Evolutionary conservation across 148 eudicot genomes (phyloP), one percentile per base, ranked within the genome.

Genomic region (Polygonum maritimum): DNA sequence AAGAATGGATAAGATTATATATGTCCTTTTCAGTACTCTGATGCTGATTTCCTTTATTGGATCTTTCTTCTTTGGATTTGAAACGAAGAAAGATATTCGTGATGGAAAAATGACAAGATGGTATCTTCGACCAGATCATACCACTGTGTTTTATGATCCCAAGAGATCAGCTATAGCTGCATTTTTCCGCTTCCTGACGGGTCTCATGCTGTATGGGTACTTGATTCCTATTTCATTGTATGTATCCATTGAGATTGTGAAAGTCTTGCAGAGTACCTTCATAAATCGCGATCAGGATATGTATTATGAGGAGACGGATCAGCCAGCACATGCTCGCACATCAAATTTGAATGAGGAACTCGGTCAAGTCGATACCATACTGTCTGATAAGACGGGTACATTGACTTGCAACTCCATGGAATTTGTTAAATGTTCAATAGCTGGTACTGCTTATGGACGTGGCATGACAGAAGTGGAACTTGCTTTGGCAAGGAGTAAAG

Each of bases 371-470:
- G 79, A 83, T 79, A 85, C 85, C 54, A 85, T 85, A 83, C 77
- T 85, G 48, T 85, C 88, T 0, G 88, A 85, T 71, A 85, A 85
- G 79, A 85, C 88, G 5, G 88, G 88, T 57, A 85, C 88, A 69
- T 79, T 85, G 76, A 85, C 88, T n/a, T 82, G 88, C 79, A 85
- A 85, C 82, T 78, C 88, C 19, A 85, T 85, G 88, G 88, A 85
- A 69, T 85, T 85, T 81, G 77, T 80, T 73, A 85, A 85, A 77
- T 85, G 88, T 75, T 85, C 84, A 41, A 83, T 85, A 69, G 88
- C 88, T 76, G 88, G 88, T 44, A 77, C 78, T 54, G 75, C 85
- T 60, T 85, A 85, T 79, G 88, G 88, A 35, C 76, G 55, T 78
- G 85, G 78, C 75, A 82, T 85, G 88, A 83, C 88, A 16, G 88